Base-by-base conservation (phyloP, 108 stramenopile genomes). In the Chaetoceros tenuissimus region DNA sequence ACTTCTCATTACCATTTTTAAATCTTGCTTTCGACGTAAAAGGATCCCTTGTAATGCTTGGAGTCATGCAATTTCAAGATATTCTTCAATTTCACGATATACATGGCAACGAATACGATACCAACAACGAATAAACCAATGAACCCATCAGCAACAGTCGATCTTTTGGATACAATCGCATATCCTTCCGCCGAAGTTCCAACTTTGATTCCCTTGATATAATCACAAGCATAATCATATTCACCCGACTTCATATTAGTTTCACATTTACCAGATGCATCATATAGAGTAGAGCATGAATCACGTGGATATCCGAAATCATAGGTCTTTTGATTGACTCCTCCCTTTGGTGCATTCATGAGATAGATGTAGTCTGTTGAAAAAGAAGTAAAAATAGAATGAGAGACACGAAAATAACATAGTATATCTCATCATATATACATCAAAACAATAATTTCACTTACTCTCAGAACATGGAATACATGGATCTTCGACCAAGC, bases 201-300 rank as follows among this genome's bases (percentile, higher is more conserved):
- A 61, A 81, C 58, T 68, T 91, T 86, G 62, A 91, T 79, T 21
- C 89, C 83, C 58, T 84, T 79, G 47, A 91, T 82, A 79, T 87
- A 91, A 23, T 73, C 63, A 57, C 89, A 91, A 8, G 85, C 81
- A 25, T 73, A 77, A 48, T 85, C 81, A 52, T 87, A 62, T 28
- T 43, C 49, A 17, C 57, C 28, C 22, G 2, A 13, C 17, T 60
- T 47, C 54, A 74, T 51, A 24, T 40, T 30, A 3, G 58, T 44
- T 48, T 74, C 73, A 60, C 73, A 74, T 48, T 74, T 74, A 18
- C 73, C 73, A 5, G 73, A 51, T 1, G 31, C 43, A 20, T 48
- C 25, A 50, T 74, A 74, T 16, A 74, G 56, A 1, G 45, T 19
- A 44, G 66, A 64, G 21, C 73, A 74, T 10, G 59, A 44, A 51